Conservation (phyloP, 257 asterid species). For the Scutellaria minor region DNA sequence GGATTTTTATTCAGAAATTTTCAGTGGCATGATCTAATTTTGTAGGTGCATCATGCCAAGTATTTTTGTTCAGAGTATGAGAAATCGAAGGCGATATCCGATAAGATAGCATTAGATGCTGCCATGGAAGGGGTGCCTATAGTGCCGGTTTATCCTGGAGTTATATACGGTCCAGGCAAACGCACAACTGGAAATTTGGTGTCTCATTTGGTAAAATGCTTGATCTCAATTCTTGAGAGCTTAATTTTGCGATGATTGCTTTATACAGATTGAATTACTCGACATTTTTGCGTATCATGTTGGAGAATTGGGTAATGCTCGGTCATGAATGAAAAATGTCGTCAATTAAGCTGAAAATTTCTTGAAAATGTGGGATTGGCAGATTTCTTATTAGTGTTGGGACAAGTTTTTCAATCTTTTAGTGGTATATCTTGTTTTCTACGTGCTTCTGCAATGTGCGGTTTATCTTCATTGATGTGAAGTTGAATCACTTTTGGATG, state of each 20-base stretch:
- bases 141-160: slow-evolving; percentile 91
- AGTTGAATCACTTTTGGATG: background rate
- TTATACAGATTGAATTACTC: background rate
- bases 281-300: slow-evolving; percentile 5
- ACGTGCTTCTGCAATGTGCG: background rate
- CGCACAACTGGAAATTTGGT: slow-evolving; percentile 77
- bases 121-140: slow-evolving; percentile 78
- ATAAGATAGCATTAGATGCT: slow-evolving; percentile 84
- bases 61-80: slow-evolving; percentile 82
- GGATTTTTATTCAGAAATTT: slow-evolving; percentile 26
- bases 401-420: background rate
- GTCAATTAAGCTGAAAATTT: slow-evolving; percentile 14
- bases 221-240: slow-evolving; percentile 30
- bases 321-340: background rate
- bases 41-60: slow-evolving; percentile 68
- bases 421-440: background rate
- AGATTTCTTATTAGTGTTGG: slow-evolving; percentile 1
- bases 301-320: slow-evolving; percentile 18
- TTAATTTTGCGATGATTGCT: slow-evolving; percentile 20
- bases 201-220: slow-evolving; percentile 65
- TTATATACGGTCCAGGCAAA: slow-evolving; percentile 91
- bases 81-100: slow-evolving; percentile 78
- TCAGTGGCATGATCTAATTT: background rate
- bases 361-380: slow-evolving; percentile 15
- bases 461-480: slow-evolving; percentile 15